These are phyloP conservation scores for Quercus tomentella DNA, from an alignment of 331 rosid species.

Conservation along the genomic window DNA sequence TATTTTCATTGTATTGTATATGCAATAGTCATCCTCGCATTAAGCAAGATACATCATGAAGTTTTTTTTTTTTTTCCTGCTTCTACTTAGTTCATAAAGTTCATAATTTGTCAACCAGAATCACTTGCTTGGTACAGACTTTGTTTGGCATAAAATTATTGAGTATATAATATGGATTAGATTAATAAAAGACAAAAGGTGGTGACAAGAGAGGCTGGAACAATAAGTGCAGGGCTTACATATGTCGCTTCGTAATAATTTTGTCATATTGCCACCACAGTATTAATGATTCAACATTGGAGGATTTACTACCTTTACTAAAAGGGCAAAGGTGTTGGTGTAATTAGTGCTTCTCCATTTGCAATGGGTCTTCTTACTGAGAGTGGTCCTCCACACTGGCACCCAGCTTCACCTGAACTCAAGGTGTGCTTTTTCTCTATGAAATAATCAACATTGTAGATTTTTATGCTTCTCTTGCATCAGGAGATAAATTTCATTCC, in stretches of 20 bases:
- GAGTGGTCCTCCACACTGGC: constrained; percentile 92
- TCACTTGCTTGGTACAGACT: neutral
- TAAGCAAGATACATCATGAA: neutral
- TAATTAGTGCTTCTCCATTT: constrained; percentile 84
- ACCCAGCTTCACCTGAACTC: constrained; percentile 78
- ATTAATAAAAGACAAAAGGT: too few relatives aligned
- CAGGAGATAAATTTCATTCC: neutral
- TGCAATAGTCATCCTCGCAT: neutral
- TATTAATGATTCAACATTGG: constrained; percentile 73
- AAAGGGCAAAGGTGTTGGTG: constrained; percentile 81
- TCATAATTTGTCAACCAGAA: neutral
- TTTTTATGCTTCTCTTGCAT: neutral
- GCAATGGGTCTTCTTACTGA: constrained; percentile 96
- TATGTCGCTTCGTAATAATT: constrained; percentile 11
- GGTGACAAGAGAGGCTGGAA: too few relatives aligned
- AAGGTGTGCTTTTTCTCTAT: constrained; percentile 43
- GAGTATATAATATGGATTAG: too few relatives aligned
- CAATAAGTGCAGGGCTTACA: too few relatives aligned
- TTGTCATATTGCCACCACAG: constrained; percentile 81
- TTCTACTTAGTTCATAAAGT: neutral
- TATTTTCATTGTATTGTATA: constrained; percentile 6
- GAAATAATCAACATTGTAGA: neutral
- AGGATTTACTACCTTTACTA: constrained; percentile 70
- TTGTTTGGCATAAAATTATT: neutral
- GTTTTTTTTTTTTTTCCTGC: neutral